phyloP scores from a whole-genome alignment of 1,284 basidiomycete species.

The Ganoderma sinense region DNA sequence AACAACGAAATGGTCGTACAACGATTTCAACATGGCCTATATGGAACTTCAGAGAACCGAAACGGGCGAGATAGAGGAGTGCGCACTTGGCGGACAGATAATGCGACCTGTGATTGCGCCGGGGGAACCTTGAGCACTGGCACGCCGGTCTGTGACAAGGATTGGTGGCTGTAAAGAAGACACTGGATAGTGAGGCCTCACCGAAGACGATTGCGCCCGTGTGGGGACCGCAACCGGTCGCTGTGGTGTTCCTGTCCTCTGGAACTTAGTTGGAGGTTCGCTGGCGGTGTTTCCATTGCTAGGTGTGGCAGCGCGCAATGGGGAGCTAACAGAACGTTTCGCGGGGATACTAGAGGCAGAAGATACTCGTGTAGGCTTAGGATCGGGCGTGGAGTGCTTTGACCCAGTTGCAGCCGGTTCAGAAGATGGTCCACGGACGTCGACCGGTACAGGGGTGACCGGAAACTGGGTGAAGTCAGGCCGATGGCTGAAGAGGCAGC shows the following conservation, averaged over 20 bases:
- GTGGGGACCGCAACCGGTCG: conserved; percentile 51
- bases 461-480: conserved; percentile 45
- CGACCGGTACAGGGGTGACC: conserved; percentile 48
- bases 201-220: conserved; percentile 44
- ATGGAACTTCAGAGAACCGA: conserved; percentile 10
- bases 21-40: conserved; percentile 73
- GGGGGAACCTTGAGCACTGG: conserved; percentile 73
- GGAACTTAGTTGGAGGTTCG: conserved; percentile 69
- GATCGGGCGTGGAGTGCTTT: conserved; percentile 19
- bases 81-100: conserved; percentile 74
- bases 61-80: conserved; percentile 2
- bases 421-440: conserved; percentile 36
- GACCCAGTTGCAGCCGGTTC: conserved; percentile 19
- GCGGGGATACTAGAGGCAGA: conserved; percentile 35
- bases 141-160: conserved; percentile 54
- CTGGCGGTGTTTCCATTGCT: conserved; percentile 31
- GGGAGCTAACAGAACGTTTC: conserved; percentile 41
- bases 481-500: conserved; percentile 74
- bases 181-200: conserved; percentile 25
- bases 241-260: conserved; percentile 53
- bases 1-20: conserved; percentile 74
- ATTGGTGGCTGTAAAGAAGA: not conserved
- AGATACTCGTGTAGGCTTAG: conserved; percentile 13
- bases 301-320: conserved; percentile 19
- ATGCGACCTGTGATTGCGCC: conserved; percentile 68